A percentile compares a stretch with the other conserved stretches of the same genome.
Conservation (phyloP, 768 basidiomycete genomes). For the Boletus rubescentipes region DNA sequence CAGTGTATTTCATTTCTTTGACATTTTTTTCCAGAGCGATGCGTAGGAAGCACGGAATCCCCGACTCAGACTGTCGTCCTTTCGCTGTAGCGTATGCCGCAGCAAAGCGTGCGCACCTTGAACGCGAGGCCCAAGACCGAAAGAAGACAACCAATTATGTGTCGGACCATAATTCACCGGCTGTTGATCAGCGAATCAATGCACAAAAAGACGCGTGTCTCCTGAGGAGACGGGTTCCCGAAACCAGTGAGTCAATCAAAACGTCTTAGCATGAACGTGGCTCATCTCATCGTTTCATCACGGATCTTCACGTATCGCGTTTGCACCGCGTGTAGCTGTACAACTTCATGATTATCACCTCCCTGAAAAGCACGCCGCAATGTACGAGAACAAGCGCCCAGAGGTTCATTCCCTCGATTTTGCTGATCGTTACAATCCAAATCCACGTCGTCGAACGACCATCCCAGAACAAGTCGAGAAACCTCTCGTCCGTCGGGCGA, state of each 20-base stretch:
- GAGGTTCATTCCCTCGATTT: slow-evolving; percentile 29
- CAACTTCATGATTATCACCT: slow-evolving; percentile 20
- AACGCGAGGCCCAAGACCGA: slow-evolving; percentile 46
- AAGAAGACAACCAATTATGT: slow-evolving; percentile 30
- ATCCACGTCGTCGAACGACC: slow-evolving; percentile 12
- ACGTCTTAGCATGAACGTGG: slow-evolving; percentile 17
- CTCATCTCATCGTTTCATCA: slow-evolving; percentile 29
- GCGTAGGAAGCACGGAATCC: slow-evolving; percentile 79
- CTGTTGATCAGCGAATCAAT: slow-evolving; percentile 30
- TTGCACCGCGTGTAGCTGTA: slow-evolving; percentile 24
- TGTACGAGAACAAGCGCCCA: slow-evolving; percentile 18
- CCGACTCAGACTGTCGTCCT: slow-evolving; percentile 76
- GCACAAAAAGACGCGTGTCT: slow-evolving; percentile 36
- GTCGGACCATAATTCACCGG: slow-evolving; percentile 25
- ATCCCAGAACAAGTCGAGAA: slow-evolving; percentile 14
- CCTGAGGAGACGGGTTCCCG: slow-evolving; percentile 45
- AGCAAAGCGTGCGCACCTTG: slow-evolving; percentile 54
- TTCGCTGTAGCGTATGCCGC: slow-evolving; percentile 89
- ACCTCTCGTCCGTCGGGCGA: slow-evolving; percentile 28
- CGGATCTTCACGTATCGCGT: slow-evolving; percentile 16
- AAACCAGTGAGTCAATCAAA: slow-evolving; percentile 41
- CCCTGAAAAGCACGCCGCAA: slow-evolving; percentile 12
- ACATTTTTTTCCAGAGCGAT: slow-evolving; percentile 49
- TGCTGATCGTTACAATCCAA: slow-evolving; percentile 40
- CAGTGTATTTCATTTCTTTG: slow-evolving; percentile 4